Percentiles rank a stretch among this genome's conserved stretches.
These are phyloP conservation scores for Hygrocybe punicea DNA, from an alignment of 768 basidiomycete genomes.

Conservation along the genomic window DNA sequence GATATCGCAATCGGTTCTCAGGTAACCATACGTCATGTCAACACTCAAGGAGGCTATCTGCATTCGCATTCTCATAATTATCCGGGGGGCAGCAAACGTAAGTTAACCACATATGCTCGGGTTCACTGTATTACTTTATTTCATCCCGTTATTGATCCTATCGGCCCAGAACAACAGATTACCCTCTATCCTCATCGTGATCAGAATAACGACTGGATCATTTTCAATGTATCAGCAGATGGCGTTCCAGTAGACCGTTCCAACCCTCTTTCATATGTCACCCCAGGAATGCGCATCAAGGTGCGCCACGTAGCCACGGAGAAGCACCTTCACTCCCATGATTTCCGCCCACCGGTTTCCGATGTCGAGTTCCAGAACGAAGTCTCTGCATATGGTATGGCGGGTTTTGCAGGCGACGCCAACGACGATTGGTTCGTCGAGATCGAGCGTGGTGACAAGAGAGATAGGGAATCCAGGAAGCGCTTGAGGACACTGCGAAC, in stretches of 20 bases:
- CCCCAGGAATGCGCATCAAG: conserved; percentile 67
- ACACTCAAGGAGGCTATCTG: conserved; percentile 98
- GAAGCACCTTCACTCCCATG: conserved; percentile 92
- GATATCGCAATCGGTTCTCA: conserved; percentile 85
- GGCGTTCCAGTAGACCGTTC: conserved; percentile 27
- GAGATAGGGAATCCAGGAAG: conserved; percentile 64
- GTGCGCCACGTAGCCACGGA: conserved; percentile 76
- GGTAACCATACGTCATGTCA: conserved; percentile 82
- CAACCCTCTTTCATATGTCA: conserved; percentile 60
- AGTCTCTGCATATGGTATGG: conserved; percentile 89
- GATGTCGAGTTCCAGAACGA: conserved; percentile 99
- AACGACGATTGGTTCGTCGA: conserved; percentile 95
- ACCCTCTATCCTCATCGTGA: conserved; percentile 99
- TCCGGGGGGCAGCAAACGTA: conserved; percentile 89
- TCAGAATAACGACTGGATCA: conserved; percentile 88
- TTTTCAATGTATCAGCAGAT: conserved; percentile 68
- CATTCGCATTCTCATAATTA: conserved; percentile 93
- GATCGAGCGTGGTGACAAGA: conserved; percentile 64
- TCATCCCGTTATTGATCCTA: conserved; percentile 1
- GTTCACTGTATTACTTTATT: background rate
- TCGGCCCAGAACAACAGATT: conserved; percentile 83
- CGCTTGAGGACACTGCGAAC: conserved; percentile 78
- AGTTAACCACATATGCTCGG: no score
- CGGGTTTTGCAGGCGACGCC: conserved; percentile 79
- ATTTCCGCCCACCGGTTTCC: conserved; percentile 88